Conservation (phyloP, 768 basidiomycete genomes). For the Auricularia sp. region DNA sequence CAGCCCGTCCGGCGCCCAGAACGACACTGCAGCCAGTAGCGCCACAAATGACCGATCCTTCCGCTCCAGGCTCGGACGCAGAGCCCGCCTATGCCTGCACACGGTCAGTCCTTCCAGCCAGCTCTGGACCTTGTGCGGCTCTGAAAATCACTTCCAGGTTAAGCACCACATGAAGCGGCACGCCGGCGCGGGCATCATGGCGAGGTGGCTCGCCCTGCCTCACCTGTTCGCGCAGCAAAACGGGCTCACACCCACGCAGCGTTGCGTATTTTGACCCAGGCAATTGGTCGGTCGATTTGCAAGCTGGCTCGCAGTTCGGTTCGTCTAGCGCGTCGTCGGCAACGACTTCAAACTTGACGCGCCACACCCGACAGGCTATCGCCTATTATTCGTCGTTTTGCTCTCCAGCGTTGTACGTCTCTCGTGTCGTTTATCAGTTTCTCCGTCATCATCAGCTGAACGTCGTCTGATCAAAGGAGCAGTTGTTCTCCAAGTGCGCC, state of each 20-base stretch:
- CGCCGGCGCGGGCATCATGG: conserved; percentile 76
- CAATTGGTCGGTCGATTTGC: conserved; percentile 85
- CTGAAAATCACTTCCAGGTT: conserved; percentile 4
- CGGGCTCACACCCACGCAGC: conserved; percentile 26
- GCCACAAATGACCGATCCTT: neutral
- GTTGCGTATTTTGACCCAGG: conserved; percentile 88
- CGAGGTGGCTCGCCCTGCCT: neutral
- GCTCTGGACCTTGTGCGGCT: neutral
- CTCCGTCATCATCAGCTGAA: neutral
- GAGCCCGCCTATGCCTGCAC: neutral
- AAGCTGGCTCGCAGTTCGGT: conserved; percentile 71
- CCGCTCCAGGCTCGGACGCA: neutral
- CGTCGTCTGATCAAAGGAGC: neutral
- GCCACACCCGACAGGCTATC: conserved; percentile 37
- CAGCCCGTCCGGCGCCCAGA: neutral
- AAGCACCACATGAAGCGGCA: conserved; percentile 47
- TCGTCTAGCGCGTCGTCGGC: neutral
- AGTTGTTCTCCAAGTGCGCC: neutral
- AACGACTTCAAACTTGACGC: neutral
- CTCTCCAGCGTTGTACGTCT: conserved; percentile 71
- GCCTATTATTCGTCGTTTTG: conserved; percentile 75
- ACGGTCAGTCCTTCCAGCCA: neutral
- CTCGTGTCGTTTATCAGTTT: conserved; percentile 50
- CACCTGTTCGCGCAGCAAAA: neutral
- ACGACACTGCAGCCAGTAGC: neutral